Conservation (phyloP, 2,329 filamentous ascomycete species). For the Alternaria viburni region DNA sequence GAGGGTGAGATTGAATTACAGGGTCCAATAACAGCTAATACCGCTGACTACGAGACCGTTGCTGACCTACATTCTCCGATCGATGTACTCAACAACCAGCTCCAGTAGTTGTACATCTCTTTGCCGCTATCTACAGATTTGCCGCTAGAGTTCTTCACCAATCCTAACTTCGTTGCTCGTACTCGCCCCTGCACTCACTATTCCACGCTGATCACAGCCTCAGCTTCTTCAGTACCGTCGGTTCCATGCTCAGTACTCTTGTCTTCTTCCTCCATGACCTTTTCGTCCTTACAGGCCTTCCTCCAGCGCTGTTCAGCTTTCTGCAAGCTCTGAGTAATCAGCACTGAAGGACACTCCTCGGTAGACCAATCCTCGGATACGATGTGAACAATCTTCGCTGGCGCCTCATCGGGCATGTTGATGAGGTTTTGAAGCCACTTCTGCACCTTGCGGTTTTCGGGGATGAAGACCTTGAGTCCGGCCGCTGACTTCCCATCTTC, state of each 20-base stretch:
- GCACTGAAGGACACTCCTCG: background rate
- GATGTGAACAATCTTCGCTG: background rate
- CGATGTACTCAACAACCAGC: background rate
- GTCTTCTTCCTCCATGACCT: background rate
- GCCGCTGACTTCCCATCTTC: background rate
- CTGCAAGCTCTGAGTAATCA: background rate
- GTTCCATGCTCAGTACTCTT: background rate
- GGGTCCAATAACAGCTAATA: background rate
- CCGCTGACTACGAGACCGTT: background rate
- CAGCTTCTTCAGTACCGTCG: background rate
- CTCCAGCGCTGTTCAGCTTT: background rate
- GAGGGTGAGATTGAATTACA: background rate
- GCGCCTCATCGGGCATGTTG: background rate
- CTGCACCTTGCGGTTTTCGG: background rate
- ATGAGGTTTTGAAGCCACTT: background rate
- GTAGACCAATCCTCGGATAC: background rate
- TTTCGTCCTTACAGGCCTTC: background rate
- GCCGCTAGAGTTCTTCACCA: background rate
- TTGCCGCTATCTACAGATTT: background rate
- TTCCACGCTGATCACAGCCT: background rate
- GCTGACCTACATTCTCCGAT: background rate
- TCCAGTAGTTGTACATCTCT: accelerated
- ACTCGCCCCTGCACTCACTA: background rate
- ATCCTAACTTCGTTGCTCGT: background rate
- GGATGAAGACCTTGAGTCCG: background rate